Base-by-base conservation (phyloP, 495 filamentous ascomycete genomes). In the Penicillium atrosanguineum region DNA sequence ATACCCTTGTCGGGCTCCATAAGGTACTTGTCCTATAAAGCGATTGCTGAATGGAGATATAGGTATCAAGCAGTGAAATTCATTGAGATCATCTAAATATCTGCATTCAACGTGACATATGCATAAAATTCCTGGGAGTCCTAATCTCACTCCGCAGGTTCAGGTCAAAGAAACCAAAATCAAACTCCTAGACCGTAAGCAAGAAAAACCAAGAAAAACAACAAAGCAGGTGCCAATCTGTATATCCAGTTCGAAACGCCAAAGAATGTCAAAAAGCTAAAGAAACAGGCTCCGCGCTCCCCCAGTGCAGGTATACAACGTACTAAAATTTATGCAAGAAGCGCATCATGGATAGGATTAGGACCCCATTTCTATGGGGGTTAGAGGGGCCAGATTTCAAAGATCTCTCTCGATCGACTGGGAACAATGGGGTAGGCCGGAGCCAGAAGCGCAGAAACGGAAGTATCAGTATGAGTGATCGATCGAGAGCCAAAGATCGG, bases 181-280 rank as follows among this genome's bases (percentile, higher is more conserved):
- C 16, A 34, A 61, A 61, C 58, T 54, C 58, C 58, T 21, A 48
- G 44, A 51, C 44, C 61, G 45, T 47, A 41, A 54, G 47, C 46
- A 48, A 52, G 19, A 25, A 53, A 37, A 48, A 18, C 23, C 47
- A 28, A 26, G 23, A 29, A 1, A 29, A 43, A 50, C 29, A 42
- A 34, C 14, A 57, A 64, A 45, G 51, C 20, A 55, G 48, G 50
- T 65, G 55, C 49, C 70, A 73, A 55, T 73, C 60, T 73, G 70
- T 69, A 60, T 62, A 58, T 54, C 62, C 53, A 50, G 46, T 46
- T 53, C 48, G 59, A 64, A 36, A 26, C 53, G 26, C 48, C 53
- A 50, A n/a, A 44, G 34, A 44, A 42, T 59, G 38, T 36, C 26
- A 56, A 49, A 34, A 44, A 61, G 34, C 53, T n/a, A 53, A 39